Percentiles rank a stretch among this genome's conserved stretches.
phyloP scores from a whole-genome alignment of 192 early-diverging fungal species.

The Thoreauomyces humboldtii region DNA sequence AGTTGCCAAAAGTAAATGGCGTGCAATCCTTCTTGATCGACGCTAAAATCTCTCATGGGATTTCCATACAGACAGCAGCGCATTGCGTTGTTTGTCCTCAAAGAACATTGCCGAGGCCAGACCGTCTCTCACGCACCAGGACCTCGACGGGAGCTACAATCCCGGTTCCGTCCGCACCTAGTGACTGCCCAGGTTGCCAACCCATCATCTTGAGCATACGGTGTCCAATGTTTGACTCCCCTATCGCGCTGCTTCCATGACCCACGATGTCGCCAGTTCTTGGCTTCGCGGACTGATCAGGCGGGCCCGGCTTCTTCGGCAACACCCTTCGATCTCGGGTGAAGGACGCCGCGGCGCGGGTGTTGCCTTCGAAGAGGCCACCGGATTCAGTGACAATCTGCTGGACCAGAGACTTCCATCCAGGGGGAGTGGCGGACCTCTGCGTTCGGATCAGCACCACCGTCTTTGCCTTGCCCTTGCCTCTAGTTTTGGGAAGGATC shows the following conservation, averaged over 20 bases:
- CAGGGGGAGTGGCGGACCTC: slow-evolving; percentile 22
- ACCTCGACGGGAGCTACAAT: slow-evolving; percentile 35
- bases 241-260: slow-evolving; percentile 49
- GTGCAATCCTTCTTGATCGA: too few relatives aligned
- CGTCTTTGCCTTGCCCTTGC: slow-evolving; percentile 18
- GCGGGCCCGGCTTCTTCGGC: slow-evolving; percentile 21
- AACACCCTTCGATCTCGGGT: not conserved
- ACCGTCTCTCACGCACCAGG: slow-evolving; percentile 24
- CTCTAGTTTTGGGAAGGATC: slow-evolving; percentile 14
- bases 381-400: slow-evolving; percentile 2
- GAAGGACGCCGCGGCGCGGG: slow-evolving; percentile 8
- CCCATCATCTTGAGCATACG: slow-evolving; percentile 69
- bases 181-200: slow-evolving; percentile 43
- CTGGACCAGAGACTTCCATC: slow-evolving; percentile 28
- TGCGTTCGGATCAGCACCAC: slow-evolving; percentile 23
- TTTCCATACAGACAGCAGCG: too few relatives aligned
- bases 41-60: too few relatives aligned
- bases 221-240: slow-evolving; percentile 60
- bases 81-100: too few relatives aligned
- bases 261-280: slow-evolving; percentile 58
- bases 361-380: slow-evolving; percentile 27
- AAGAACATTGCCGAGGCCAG: slow-evolving; percentile 29
- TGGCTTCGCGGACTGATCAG: slow-evolving; percentile 24
- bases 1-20: too few relatives aligned
- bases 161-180: slow-evolving; percentile 22